Evolutionary conservation across 305 asterid genomes (phyloP), one percentile per base, ranked within the genome.

Genomic region (Plantago coronopus): DNA sequence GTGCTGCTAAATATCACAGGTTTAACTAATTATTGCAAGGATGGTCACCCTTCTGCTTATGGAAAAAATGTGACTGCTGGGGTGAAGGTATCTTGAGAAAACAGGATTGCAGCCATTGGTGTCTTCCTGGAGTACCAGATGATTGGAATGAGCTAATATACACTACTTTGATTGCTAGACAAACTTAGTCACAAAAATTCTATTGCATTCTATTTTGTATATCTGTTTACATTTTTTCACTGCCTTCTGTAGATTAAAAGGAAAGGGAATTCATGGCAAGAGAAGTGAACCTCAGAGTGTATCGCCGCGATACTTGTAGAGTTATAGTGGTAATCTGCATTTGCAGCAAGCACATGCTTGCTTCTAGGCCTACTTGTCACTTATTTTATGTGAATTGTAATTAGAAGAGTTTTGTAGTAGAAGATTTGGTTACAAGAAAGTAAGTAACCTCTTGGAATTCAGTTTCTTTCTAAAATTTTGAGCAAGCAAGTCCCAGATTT

Each of bases 71-170:
- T 71, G 31, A 78, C 74, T 20, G 75, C 58, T 20, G 72, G 74
- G 20, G 76, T 17, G 73, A 93, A 78, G 72, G 88, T 82, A 29
- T 83, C 97, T 0, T 74, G 18, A 75, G 76, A 63, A 75, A 76
- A 55, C 96, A 93, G 80, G 99, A 89, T 68, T 93, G 99, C 69
- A 93, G 99, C 79, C 99, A 93, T 47, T 93, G 99, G 99, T 93
- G 97, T 65, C 95, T 93, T 57, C 97, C 99, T 0, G 97, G 99
- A 1, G 94, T 89, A 57, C 97, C 99, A 5, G 97, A 93, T 68
- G 81, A 89, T 7, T 93, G 99, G 99, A 93, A 93, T 61, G 97
- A 93, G 84, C 88, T 93, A 13, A 83, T 93, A 64, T 93, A 89
- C 55, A 72, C 95, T 54, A 78, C 84, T 17, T 59, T 93, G 74